A percentile compares a stretch with the other conserved stretches of the same genome.
phyloP scores from a whole-genome alignment of 352 stramenopile genomes.

The Saprolegnia parasitica region DNA sequence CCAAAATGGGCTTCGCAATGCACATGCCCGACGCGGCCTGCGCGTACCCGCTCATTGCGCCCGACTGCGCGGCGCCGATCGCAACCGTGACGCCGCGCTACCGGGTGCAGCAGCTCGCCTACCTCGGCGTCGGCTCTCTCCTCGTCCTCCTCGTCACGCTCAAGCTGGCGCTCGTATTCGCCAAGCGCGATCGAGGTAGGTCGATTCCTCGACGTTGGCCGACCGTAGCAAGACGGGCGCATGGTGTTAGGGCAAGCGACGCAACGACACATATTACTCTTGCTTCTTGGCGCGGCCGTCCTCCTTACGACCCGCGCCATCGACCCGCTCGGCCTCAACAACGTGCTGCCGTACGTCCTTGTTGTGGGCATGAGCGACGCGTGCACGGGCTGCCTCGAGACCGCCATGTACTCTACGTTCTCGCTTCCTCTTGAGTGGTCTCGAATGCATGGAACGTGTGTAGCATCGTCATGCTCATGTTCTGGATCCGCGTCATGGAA shows the following conservation, averaged over 20 bases:
- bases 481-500: slow-evolving; percentile 11
- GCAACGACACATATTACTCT: background rate
- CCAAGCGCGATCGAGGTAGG: background rate
- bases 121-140: background rate
- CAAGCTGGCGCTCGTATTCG: background rate
- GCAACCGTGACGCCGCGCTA: background rate
- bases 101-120: background rate
- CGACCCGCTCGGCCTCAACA: background rate
- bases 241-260: background rate
- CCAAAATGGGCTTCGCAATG: background rate
- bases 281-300: background rate
- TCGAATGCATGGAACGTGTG: background rate
- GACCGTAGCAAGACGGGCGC: background rate
- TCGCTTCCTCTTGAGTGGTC: no score
- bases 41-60: background rate
- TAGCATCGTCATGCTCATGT: slow-evolving; percentile 24
- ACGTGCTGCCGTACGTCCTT: slow-evolving; percentile 1
- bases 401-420: slow-evolving; percentile 2
- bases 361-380: slow-evolving; percentile 7
- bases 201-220: background rate
- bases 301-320: background rate
- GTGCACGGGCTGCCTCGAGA: slow-evolving; percentile 1
- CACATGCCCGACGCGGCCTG: background rate
- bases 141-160: background rate
- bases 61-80: background rate